Base-by-base conservation (phyloP, 805 yeast genomes). In the Spathaspora girioi region DNA sequence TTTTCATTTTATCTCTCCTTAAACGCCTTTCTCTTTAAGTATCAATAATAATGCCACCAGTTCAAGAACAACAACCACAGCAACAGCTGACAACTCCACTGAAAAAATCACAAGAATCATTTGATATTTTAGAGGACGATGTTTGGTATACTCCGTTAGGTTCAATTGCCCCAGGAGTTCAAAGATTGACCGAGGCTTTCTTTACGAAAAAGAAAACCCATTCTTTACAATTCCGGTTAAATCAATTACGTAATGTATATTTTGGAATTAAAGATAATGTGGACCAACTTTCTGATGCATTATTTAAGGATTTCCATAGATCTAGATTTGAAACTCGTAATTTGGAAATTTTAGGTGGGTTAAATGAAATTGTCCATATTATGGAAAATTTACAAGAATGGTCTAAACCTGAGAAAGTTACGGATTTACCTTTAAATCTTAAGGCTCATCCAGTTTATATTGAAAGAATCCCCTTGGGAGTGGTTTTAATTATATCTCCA, bases 401-500 rank as follows among this genome's bases (percentile, higher is more conserved):
- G 87, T 70, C 79, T 27, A 79, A 79, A 56, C 84, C 84, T 1
- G 76, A 76, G 51, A 58, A 63, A 5, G 75, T 75, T 2, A 55
- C 62, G 10, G 70, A 66, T 49, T 50, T 69, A 38, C 76, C 84
- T 1, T 47, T 73, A 51, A 52, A 69, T 48, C 57, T 71, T 62
- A 55, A 54, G 20, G 59, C 69, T 52, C 55, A 60, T 51, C 68
- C 66, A 26, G 59, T 67, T 40, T 66, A 69, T 59, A 49, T 71
- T 65, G 70, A 71, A 54, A 62, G 64, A 53, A 66, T 71, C 41
- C 78, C 79, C 1, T 62, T 70, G 49, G 98, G 97, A 4, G 78
- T 80, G 1, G 86, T 86, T 2, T 76, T 91, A 53, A 75, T 93
- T 47, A 82, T 92, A 46, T 72, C 86, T 2, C 93, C 96, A 0